phyloP scores from a whole-genome alignment of 1,284 basidiomycete species.

The Ceratobasidium sp. region DNA sequence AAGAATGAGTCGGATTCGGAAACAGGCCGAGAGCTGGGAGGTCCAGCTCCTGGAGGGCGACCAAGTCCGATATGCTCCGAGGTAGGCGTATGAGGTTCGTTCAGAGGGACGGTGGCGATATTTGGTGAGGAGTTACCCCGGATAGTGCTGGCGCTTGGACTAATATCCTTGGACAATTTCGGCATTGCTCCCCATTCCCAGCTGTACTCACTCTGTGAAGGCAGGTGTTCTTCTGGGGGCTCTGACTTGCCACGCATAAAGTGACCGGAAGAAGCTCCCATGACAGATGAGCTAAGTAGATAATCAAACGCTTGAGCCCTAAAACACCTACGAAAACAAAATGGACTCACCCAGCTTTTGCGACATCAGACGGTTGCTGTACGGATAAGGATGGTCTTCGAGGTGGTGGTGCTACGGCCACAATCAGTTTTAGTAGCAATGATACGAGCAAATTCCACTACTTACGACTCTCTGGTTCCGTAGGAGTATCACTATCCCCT shows the following conservation, averaged over 20 bases:
- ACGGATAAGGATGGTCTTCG: slow-evolving; percentile 26
- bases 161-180: slow-evolving; percentile 56
- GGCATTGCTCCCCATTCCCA: slow-evolving; percentile 91
- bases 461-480: slow-evolving; percentile 39
- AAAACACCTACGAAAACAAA: background rate
- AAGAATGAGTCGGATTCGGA: slow-evolving; percentile 53
- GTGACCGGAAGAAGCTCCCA: slow-evolving; percentile 54
- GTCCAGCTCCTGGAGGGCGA: background rate
- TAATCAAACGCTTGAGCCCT: background rate
- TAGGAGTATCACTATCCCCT: slow-evolving; percentile 26
- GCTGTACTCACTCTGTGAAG: slow-evolving; percentile 68
- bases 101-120: slow-evolving; percentile 1
- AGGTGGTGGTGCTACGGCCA: slow-evolving; percentile 18
- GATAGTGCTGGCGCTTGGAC: slow-evolving; percentile 39
- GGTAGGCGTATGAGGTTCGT: slow-evolving; percentile 33
- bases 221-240: slow-evolving; percentile 45
- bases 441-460: background rate
- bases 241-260: slow-evolving; percentile 65
- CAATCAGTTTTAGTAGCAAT: background rate
- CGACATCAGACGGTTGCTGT: slow-evolving; percentile 27
- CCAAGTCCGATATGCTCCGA: slow-evolving; percentile 25
- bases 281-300: slow-evolving; percentile 29
- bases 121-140: slow-evolving; percentile 35
- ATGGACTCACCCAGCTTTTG: background rate
- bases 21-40: slow-evolving; percentile 54